A percentile compares a stretch with the other conserved stretches of the same genome.
These are phyloP conservation scores for Phytomonas serpens DNA, from an alignment of 208 protist genomes.

Conservation along the genomic window DNA sequence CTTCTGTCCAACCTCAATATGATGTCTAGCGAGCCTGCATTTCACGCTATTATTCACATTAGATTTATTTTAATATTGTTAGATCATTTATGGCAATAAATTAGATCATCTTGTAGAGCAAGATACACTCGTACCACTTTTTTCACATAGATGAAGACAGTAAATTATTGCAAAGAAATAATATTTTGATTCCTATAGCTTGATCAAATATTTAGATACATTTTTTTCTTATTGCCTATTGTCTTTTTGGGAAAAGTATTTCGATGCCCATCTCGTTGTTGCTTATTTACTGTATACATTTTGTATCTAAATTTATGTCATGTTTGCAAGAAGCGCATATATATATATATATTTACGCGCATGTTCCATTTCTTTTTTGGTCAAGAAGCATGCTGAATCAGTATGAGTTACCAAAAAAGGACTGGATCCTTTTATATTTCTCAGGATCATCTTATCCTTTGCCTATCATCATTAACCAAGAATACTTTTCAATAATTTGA, in stretches of 20 bases:
- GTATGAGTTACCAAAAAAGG: not conserved
- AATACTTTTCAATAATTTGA: not conserved
- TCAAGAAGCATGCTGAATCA: not conserved
- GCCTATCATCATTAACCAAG: not conserved
- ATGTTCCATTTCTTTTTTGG: constrained; percentile 1
- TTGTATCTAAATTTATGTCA: not conserved
- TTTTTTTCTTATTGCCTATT: not conserved
- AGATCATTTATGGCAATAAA: not conserved
- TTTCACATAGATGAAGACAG: not conserved
- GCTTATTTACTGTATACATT: not conserved
- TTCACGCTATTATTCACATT: not conserved
- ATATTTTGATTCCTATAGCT: not conserved
- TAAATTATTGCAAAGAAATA: not conserved
- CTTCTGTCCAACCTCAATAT: not conserved
- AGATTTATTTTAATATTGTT: not conserved
- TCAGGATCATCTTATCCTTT: not conserved
- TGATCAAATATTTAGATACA: not conserved
- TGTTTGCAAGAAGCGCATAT: not conserved
- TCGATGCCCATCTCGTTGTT: not conserved
- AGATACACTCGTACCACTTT: not conserved
- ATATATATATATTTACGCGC: not conserved
- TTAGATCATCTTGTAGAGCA: not conserved
- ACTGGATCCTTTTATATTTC: not conserved
- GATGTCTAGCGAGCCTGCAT: not conserved
- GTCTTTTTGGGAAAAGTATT: not conserved